These are phyloP conservation scores for Schoenoplectus tabernaemontani DNA, from an alignment of 202 grass and related monocot species.

Conservation along the genomic window DNA sequence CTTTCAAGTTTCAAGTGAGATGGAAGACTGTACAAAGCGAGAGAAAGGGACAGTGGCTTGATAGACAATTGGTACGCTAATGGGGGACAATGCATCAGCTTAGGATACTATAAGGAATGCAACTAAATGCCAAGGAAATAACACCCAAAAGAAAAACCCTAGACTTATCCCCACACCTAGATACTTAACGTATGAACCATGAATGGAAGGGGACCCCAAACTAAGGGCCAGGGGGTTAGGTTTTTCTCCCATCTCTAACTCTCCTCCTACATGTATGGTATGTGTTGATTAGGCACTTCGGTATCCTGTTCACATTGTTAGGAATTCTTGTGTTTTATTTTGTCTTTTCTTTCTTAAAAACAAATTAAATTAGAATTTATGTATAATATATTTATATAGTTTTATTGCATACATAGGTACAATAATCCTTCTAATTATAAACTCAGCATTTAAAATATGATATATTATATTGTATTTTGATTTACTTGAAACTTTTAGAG, in stretches of 20 bases:
- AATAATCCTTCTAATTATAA: neutral
- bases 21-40: neutral
- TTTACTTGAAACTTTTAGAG: neutral
- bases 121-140: slow-evolving; percentile 24
- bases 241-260: neutral
- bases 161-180: neutral
- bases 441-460: neutral
- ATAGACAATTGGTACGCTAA: slow-evolving; percentile 17
- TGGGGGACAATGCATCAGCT: slow-evolving; percentile 27
- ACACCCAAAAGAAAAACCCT: neutral
- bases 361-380: neutral
- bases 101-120: slow-evolving; percentile 26
- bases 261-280: no score
- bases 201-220: slow-evolving; percentile 6
- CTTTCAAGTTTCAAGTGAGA: slow-evolving; percentile 9
- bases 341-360: neutral
- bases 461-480: neutral
- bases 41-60: slow-evolving; percentile 4
- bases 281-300: neutral
- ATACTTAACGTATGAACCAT: slow-evolving; percentile 13
- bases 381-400: neutral
- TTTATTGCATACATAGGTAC: neutral
- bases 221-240: neutral
- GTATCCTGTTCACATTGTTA: neutral
- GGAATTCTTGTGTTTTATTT: neutral